Percentiles rank a stretch among this genome's conserved stretches.
phyloP scores from a whole-genome alignment of 306 rosid species.

The Prunus padus region DNA sequence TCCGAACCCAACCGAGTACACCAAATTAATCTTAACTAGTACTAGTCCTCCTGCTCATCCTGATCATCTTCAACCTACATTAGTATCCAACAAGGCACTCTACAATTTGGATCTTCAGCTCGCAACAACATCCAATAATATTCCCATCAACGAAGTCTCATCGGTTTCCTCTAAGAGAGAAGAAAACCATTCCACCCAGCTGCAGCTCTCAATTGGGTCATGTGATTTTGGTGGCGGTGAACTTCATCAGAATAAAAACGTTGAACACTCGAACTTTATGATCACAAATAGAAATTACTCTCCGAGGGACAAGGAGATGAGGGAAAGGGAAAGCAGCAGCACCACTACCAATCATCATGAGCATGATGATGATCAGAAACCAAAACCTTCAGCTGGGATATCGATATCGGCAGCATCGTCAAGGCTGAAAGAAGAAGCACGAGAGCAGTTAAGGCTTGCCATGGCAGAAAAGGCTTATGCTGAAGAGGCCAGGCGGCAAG shows the following conservation, averaged over 20 bases:
- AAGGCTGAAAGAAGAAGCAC: conserved; percentile 54
- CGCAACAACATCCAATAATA: conserved; percentile 45
- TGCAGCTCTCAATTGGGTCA: conserved; percentile 89
- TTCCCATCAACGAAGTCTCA: conserved; percentile 24
- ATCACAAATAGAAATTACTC: background rate
- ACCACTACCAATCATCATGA: conserved; percentile 27
- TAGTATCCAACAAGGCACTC: conserved; percentile 13
- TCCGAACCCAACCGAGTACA: background rate
- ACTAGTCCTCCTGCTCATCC: conserved; percentile 27
- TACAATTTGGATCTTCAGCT: conserved; percentile 93
- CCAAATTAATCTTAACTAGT: conserved; percentile 28
- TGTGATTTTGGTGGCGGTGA: conserved; percentile 43
- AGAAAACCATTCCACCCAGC: conserved; percentile 55
- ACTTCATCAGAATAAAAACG: conserved; percentile 10
- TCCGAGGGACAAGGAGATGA: background rate
- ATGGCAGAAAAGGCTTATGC: conserved; percentile 75
- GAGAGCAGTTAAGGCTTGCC: conserved; percentile 68
- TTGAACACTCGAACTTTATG: background rate
- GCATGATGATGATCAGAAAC: background rate
- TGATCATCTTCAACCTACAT: conserved; percentile 15
- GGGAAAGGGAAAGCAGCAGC: conserved; percentile 28
- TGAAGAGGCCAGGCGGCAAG: conserved; percentile 82
- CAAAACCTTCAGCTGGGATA: background rate
- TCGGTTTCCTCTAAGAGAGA: conserved; percentile 42
- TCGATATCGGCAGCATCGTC: background rate